phyloP scores from a whole-genome alignment of 208 protist genomes.

The Acanthamoeba triangularis region DNA sequence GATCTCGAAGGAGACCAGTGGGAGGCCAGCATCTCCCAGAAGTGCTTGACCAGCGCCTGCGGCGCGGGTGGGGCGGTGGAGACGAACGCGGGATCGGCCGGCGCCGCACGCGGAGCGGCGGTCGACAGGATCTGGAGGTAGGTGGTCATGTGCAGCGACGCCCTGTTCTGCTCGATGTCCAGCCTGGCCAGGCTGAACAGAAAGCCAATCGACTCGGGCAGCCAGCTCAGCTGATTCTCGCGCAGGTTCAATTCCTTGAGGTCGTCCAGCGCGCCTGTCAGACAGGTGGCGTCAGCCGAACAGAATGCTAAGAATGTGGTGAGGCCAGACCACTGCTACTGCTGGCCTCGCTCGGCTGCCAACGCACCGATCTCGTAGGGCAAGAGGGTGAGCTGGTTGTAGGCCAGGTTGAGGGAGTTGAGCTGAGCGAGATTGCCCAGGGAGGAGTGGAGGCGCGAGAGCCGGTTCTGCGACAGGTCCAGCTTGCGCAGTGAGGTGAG shows the following conservation, averaged over 20 bases:
- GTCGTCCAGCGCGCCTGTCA: background rate
- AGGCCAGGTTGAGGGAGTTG: conserved; percentile 15
- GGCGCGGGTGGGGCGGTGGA: background rate
- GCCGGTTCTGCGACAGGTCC: background rate
- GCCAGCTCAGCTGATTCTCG: conserved; percentile 15
- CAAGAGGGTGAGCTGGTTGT: background rate
- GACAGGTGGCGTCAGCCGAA: background rate
- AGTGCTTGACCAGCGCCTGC: conserved; percentile 19
- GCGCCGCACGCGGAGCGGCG: background rate
- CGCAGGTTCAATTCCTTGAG: background rate
- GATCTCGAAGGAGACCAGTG: background rate
- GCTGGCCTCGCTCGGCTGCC: no score
- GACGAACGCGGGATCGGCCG: background rate
- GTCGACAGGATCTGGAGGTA: background rate
- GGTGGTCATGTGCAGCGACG: background rate
- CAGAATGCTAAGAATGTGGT: background rate
- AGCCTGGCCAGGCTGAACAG: background rate
- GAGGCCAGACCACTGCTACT: background rate
- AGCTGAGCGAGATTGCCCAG: conserved; percentile 17
- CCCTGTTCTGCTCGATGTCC: conserved; percentile 15
- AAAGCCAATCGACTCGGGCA: background rate
- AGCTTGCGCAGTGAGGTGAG: background rate
- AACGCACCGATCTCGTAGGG: conserved; percentile 45
- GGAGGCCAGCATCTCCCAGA: background rate
- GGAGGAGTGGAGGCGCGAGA: conserved; percentile 25